A percentile compares a stretch with the other conserved stretches of the same genome.
Conservation (phyloP, 106 monocot genomes). For the Platanthera zijinensis region DNA sequence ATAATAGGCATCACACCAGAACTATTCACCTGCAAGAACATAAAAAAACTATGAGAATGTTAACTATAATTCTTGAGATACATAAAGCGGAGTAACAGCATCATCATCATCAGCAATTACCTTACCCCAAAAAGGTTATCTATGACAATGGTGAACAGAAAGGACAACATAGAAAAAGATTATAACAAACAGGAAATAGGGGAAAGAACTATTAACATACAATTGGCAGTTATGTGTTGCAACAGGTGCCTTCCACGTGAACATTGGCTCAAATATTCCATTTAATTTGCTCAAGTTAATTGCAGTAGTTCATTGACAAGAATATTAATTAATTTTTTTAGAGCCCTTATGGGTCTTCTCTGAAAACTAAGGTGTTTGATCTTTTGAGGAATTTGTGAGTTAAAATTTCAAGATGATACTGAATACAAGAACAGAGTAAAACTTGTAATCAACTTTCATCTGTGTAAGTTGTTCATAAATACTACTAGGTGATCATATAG, state of each 20-base stretch:
- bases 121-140: no score
- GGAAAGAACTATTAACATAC: background rate
- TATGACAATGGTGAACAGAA: no score
- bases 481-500: background rate
- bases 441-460: no score
- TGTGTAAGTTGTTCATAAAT: background rate
- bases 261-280: background rate
- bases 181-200: background rate
- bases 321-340: background rate
- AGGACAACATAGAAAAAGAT: background rate
- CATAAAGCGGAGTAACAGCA: background rate
- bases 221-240: background rate
- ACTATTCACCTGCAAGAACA: slow-evolving; percentile 73
- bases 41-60: background rate
- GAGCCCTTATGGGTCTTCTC: background rate
- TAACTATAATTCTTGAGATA: background rate
- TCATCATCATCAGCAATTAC: no score
- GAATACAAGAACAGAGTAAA: no score
- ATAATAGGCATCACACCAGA: slow-evolving; percentile 99
- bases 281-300: background rate
- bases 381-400: background rate
- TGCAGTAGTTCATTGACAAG: background rate
- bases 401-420: background rate
- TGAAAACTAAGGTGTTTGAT: background rate
- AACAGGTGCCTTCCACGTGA: background rate